phyloP scores from a whole-genome alignment of 768 basidiomycete genomes.

The Kwoniella sp. region DNA sequence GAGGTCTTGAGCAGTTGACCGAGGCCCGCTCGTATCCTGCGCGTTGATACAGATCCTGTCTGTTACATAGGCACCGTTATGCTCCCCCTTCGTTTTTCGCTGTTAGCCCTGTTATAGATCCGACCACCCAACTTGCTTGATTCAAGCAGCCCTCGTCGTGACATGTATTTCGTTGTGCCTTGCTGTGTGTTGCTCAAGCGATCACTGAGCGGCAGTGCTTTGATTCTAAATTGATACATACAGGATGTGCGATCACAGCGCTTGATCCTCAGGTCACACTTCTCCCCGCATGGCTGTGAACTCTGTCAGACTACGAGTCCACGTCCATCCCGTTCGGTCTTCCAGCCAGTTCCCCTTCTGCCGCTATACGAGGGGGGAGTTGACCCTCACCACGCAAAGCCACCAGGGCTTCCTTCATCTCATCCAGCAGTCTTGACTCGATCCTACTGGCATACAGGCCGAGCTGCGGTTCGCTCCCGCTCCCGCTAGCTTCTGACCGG shows the following conservation, averaged over 20 bases:
- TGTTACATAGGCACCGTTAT: constrained; percentile 1
- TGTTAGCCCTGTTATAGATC: not conserved
- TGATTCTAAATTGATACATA: not conserved
- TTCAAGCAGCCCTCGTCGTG: too few species aligned
- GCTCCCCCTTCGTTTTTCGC: not conserved
- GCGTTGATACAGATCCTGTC: not conserved
- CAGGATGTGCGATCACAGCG: not conserved
- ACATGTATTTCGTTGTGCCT: constrained; percentile 1
- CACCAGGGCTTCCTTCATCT: constrained; percentile 20
- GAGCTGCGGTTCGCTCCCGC: constrained; percentile 8
- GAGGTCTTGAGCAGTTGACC: constrained; percentile 35
- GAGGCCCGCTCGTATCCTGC: too few species aligned
- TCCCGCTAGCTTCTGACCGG: not conserved
- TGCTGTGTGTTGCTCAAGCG: too few species aligned
- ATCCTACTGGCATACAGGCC: constrained; percentile 36
- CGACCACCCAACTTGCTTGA: too few species aligned
- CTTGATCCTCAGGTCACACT: not conserved
- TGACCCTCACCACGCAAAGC: constrained; percentile 6
- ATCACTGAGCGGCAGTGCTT: not conserved
- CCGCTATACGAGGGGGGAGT: not conserved
- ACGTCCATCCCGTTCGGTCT: not conserved
- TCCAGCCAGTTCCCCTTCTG: not conserved
- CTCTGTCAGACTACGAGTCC: too few species aligned
- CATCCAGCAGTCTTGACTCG: constrained; percentile 25
- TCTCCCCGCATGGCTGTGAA: not conserved